These are phyloP conservation scores for Tagetes patula DNA, from an alignment of 129 eudicot genomes.

Conservation along the genomic window DNA sequence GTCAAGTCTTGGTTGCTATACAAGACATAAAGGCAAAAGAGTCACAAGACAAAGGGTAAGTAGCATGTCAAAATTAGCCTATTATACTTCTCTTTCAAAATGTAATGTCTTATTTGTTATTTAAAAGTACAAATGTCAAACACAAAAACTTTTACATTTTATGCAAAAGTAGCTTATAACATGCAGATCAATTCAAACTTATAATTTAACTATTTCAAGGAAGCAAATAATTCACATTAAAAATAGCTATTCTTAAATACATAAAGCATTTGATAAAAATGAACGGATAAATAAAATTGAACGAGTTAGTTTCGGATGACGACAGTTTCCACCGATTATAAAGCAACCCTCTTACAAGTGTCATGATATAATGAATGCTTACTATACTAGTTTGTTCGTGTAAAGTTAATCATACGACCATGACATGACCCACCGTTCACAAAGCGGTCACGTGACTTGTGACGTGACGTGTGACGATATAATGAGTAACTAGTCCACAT, in stretches of 20 bases:
- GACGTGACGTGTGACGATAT: constrained; percentile 35
- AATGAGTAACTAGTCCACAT: constrained; percentile 21
- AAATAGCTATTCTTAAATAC: not conserved
- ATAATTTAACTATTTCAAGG: not conserved
- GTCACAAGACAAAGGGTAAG: constrained; percentile 13
- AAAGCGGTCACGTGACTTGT: constrained; percentile 33
- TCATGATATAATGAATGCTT: constrained; percentile 17
- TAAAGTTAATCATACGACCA: constrained; percentile 12
- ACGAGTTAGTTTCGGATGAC: constrained; percentile 34
- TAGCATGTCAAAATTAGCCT: constrained; percentile 1
- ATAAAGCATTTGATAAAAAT: constrained; percentile 14
- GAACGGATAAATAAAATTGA: constrained; percentile 21
- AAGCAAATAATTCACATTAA: not conserved
- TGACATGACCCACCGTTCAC: constrained; percentile 29
- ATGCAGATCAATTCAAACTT: not conserved
- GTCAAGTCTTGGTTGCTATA: constrained; percentile 38
- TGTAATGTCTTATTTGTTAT: not conserved
- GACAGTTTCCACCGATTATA: constrained; percentile 28
- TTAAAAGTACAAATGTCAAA: not conserved
- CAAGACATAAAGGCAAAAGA: constrained; percentile 3
- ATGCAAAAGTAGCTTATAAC: not conserved
- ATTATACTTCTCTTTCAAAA: not conserved
- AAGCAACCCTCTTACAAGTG: constrained; percentile 24
- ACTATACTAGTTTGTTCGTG: constrained; percentile 31
- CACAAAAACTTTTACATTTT: not conserved